Conservation (phyloP, 2,329 filamentous ascomycete species). For the Seiridium unicorne region DNA sequence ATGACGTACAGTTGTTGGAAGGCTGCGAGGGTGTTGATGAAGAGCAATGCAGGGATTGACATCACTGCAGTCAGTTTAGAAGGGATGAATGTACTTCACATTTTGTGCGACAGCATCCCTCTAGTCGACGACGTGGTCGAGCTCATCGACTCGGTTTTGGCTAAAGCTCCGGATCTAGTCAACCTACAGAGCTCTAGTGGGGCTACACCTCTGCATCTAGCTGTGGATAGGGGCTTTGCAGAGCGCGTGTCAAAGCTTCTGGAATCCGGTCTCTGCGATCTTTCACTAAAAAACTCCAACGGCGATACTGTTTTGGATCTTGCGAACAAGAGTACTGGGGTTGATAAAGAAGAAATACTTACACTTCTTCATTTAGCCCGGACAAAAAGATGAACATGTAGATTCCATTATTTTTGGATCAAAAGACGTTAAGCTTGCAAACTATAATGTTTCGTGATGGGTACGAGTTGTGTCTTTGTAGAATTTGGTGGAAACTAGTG, state of each 20-base stretch:
- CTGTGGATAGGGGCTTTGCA: background rate
- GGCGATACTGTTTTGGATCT: background rate
- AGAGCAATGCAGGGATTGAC: background rate
- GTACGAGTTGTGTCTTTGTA: too few relatives aligned
- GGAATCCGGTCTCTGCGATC: background rate
- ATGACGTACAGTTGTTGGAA: too few relatives aligned
- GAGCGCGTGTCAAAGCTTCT: background rate
- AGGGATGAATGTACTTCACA: background rate
- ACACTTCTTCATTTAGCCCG: background rate
- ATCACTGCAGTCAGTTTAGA: background rate
- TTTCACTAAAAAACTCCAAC: background rate
- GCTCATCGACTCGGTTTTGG: too few relatives aligned
- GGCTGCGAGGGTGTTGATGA: background rate
- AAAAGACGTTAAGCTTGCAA: too few relatives aligned
- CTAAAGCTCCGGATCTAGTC: too few relatives aligned
- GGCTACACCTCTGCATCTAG: background rate
- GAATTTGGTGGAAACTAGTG: too few relatives aligned
- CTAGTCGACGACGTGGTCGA: too few relatives aligned
- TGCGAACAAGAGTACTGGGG: background rate
- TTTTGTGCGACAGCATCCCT: too few relatives aligned
- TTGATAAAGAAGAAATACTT: background rate
- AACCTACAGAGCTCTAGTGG: too few relatives aligned
- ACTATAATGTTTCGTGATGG: too few relatives aligned
- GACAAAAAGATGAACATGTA: too few relatives aligned
- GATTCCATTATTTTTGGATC: too few relatives aligned